These are phyloP conservation scores for Prunus mongolica DNA, from an alignment of 306 rosid genomes.

Conservation along the genomic window DNA sequence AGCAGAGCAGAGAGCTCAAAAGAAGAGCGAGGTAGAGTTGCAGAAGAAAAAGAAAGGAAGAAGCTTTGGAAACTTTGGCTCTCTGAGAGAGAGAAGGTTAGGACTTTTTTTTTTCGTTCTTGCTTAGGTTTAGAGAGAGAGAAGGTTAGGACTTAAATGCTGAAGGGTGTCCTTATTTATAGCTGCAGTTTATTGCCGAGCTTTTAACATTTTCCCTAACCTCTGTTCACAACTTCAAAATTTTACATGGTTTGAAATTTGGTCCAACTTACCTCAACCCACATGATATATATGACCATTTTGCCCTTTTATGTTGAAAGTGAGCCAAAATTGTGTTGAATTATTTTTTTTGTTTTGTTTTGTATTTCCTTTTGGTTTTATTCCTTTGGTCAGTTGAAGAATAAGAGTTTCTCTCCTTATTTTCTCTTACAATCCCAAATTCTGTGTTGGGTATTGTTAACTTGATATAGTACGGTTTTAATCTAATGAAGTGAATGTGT, in stretches of 20 bases:
- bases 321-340: not conserved
- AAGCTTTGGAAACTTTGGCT: not conserved
- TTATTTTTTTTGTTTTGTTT: not conserved
- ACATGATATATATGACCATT: not conserved
- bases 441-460: not conserved
- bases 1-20: not conserved
- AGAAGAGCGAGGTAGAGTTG: not conserved
- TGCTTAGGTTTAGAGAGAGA: not conserved
- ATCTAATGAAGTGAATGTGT: too few relatives aligned
- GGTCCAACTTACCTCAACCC: not conserved
- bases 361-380: not conserved
- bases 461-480: too few relatives aligned
- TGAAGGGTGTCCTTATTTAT: slow-evolving; percentile 46
- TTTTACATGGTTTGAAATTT: slow-evolving; percentile 8
- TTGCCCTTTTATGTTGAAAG: not conserved
- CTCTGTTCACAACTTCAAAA: slow-evolving; percentile 13
- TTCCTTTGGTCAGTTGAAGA: not conserved
- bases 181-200: slow-evolving; percentile 27
- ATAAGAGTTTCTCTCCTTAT: not conserved
- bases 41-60: not conserved
- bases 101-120: not conserved
- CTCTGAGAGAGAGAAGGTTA: not conserved
- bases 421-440: not conserved
- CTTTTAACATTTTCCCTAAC: not conserved
- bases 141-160: not conserved